Conservation (phyloP, 129 eudicot species). For the Glebionis coronaria region DNA sequence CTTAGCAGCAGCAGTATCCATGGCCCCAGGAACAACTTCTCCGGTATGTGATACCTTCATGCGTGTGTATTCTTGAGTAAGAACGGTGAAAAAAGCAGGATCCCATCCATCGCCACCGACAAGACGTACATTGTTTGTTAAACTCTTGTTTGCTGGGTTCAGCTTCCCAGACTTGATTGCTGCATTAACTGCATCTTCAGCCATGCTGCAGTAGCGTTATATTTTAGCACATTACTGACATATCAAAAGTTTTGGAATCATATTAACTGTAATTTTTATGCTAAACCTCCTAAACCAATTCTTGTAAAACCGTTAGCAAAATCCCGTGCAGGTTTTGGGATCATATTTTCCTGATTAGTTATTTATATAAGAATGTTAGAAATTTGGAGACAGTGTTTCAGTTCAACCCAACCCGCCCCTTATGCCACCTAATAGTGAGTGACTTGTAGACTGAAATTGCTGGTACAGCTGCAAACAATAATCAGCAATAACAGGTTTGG, state of each 20-base stretch:
- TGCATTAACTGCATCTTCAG: slow-evolving; percentile 87
- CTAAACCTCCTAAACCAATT: no score
- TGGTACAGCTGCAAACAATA: slow-evolving; percentile 3
- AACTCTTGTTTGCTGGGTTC: slow-evolving; percentile 48
- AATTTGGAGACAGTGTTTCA: no score
- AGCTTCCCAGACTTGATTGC: slow-evolving; percentile 75
- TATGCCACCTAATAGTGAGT: background rate
- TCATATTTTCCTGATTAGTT: no score
- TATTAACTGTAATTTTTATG: no score
- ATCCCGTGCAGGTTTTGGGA: no score
- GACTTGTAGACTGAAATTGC: background rate
- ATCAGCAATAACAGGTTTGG: background rate
- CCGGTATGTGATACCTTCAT: slow-evolving; percentile 61
- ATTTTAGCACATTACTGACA: slow-evolving; percentile 13
- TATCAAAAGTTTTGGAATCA: no score
- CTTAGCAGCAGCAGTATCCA: slow-evolving; percentile 89
- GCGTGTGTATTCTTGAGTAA: slow-evolving; percentile 77
- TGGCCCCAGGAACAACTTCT: slow-evolving; percentile 60
- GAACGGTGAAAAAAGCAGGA: slow-evolving; percentile 67
- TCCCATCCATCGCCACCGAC: slow-evolving; percentile 93
- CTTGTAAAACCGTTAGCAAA: no score
- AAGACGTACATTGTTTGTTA: slow-evolving; percentile 58
- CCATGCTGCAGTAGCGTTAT: slow-evolving; percentile 55
- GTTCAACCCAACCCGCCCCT: no score
- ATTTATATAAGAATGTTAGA: no score